Evolutionary conservation across 306 rosid genomes (phyloP).

Genomic region (Cotoneaster glaucophyllus): DNA sequence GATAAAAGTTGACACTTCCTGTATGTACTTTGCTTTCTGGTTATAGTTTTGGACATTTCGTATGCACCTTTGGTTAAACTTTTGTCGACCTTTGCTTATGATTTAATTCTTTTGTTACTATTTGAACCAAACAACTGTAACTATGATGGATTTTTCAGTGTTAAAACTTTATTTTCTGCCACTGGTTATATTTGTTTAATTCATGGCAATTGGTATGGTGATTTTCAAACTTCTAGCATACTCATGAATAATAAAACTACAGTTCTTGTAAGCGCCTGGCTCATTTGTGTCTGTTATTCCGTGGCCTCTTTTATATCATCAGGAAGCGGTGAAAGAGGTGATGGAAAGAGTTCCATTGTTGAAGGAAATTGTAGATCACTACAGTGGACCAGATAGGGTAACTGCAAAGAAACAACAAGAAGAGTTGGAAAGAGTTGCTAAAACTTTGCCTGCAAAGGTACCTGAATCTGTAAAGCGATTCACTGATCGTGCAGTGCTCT

Average conservation of each 20-base stretch:
- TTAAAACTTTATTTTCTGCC: neutral
- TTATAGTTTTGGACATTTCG: neutral
- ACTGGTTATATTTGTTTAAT: neutral
- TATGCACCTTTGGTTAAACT: neutral
- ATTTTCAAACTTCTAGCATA: neutral
- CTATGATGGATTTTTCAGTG: neutral
- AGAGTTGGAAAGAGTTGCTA: slow-evolving; percentile 88
- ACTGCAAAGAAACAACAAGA: slow-evolving; percentile 76
- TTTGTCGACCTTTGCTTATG: neutral
- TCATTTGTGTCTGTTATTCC: slow-evolving; percentile 6
- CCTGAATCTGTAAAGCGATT: slow-evolving; percentile 74
- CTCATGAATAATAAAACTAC: neutral
- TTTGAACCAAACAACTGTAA: neutral
- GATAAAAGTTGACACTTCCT: neutral
- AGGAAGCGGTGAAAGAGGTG: slow-evolving; percentile 73
- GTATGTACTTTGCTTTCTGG: neutral
- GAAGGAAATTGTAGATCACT: slow-evolving; percentile 82
- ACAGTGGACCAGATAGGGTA: slow-evolving; percentile 78
- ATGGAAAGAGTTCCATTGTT: slow-evolving; percentile 73
- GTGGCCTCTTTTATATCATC: slow-evolving; percentile 21
- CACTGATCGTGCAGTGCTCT: slow-evolving; percentile 68
- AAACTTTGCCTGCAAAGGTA: slow-evolving; percentile 57
- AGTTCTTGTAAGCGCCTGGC: neutral
- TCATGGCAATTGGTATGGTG: neutral
- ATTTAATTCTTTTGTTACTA: neutral